Evolutionary conservation across 139 green algal genomes (phyloP).

Genomic region (Volvox reticuliferus): DNA sequence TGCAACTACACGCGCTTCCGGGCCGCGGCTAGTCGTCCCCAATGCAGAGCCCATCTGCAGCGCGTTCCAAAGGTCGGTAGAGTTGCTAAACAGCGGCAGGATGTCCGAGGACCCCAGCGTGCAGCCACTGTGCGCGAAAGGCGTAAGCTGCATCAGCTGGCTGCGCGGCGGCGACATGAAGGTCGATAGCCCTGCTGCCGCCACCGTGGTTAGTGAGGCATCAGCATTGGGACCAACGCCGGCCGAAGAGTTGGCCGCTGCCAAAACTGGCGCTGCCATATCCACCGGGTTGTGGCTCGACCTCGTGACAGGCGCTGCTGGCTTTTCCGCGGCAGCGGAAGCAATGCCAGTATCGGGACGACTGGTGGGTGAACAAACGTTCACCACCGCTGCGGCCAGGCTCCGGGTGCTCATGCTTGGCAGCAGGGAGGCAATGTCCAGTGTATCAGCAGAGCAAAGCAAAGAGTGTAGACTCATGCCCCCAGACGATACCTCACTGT

Average conservation of each 20-base stretch:
- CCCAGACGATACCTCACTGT: background rate
- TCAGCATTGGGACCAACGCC: background rate
- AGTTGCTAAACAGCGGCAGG: constrained; percentile 22
- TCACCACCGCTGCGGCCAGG: background rate
- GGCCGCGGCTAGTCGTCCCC: background rate
- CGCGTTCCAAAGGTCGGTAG: background rate
- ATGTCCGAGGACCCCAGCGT: constrained; percentile 21
- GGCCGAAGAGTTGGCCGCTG: background rate
- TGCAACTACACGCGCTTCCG: background rate
- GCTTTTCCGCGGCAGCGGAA: background rate
- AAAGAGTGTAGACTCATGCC: background rate
- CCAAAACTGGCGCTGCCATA: background rate
- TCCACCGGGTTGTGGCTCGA: background rate
- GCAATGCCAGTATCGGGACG: background rate
- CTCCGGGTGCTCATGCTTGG: constrained; percentile 36
- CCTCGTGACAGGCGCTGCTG: background rate
- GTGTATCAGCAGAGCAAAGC: background rate
- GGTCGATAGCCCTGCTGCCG: background rate
- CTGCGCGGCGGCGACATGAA: constrained; percentile 10
- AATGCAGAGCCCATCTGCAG: background rate
- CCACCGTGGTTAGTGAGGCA: background rate
- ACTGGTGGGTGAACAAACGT: background rate
- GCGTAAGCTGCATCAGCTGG: constrained; percentile 30
- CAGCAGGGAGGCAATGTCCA: constrained; percentile 29
- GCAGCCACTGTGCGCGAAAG: constrained; percentile 1